Evolutionary conservation across 371 early-diverging fungal species (phyloP).

Genomic region (Haplosporangium sp.): DNA sequence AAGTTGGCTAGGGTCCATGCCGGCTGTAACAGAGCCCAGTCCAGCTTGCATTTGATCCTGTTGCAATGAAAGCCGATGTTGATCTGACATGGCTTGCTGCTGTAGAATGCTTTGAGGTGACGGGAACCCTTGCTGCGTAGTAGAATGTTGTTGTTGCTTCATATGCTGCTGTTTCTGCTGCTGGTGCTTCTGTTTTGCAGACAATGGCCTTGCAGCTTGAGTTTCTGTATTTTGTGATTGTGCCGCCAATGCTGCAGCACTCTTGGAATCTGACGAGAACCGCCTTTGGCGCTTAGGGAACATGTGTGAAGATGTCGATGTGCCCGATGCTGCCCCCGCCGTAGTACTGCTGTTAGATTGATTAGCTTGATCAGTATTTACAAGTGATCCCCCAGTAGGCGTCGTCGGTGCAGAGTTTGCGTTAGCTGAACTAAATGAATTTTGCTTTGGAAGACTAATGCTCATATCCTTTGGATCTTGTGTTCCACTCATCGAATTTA

Average conservation of each 20-base stretch:
- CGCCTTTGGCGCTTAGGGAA: conserved; percentile 56
- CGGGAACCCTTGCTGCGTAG: conserved; percentile 26
- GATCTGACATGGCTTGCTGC: conserved; percentile 23
- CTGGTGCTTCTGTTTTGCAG: conserved; percentile 42
- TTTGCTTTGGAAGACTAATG: conserved; percentile 26
- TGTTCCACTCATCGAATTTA: conserved; percentile 24
- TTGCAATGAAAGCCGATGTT: conserved; percentile 28
- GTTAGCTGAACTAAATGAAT: conserved; percentile 7
- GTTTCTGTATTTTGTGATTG: conserved; percentile 25
- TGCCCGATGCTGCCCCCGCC: background rate
- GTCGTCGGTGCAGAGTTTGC: conserved; percentile 41
- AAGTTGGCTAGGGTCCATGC: conserved; percentile 45
- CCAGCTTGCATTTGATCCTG: conserved; percentile 34
- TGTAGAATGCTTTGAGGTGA: conserved; percentile 45
- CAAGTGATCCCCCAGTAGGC: conserved; percentile 31
- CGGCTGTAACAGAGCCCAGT: conserved; percentile 23
- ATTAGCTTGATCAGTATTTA: conserved; percentile 9
- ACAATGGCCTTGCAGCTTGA: conserved; percentile 25
- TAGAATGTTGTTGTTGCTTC: conserved; percentile 30
- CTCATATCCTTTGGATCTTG: conserved; percentile 47
- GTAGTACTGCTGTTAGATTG: conserved; percentile 5
- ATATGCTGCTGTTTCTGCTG: conserved; percentile 23
- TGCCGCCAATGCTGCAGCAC: conserved; percentile 31
- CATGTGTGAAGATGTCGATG: conserved; percentile 37
- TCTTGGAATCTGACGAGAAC: conserved; percentile 51